A percentile compares a stretch with the other conserved stretches of the same genome.
phyloP scores from a whole-genome alignment of 768 basidiomycete genomes.

The Hypsizygus marmoreus region DNA sequence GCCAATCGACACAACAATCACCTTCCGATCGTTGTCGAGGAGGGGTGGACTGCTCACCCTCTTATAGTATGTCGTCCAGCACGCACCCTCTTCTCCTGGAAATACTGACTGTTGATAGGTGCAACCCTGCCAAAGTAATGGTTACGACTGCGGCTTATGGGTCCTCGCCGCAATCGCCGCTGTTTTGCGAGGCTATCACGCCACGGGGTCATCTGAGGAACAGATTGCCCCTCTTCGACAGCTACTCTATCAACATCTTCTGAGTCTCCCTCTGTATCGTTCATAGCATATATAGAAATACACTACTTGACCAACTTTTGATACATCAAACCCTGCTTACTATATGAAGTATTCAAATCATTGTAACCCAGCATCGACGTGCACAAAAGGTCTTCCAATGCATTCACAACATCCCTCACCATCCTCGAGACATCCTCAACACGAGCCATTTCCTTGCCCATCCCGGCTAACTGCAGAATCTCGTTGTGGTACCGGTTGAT shows the following conservation, averaged over 20 bases:
- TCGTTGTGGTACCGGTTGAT: too few species aligned
- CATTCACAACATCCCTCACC: too few species aligned
- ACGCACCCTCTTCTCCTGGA: not conserved
- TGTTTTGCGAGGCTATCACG: constrained; percentile 19
- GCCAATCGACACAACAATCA: constrained; percentile 11
- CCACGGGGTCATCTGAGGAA: constrained; percentile 13
- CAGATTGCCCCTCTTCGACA: constrained; percentile 15
- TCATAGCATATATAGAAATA: too few species aligned
- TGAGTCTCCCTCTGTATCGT: too few species aligned
- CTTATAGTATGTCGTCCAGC: not conserved
- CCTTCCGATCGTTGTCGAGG: constrained; percentile 3
- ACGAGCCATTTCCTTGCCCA: too few species aligned
- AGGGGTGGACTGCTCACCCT: constrained; percentile 14
- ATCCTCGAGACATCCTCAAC: too few species aligned
- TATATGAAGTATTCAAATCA: too few species aligned
- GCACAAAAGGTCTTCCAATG: too few species aligned
- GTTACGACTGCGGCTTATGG: constrained; percentile 26
- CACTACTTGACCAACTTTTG: too few species aligned
- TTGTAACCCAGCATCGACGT: too few species aligned
- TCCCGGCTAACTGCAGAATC: too few species aligned
- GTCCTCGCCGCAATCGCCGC: constrained; percentile 21
- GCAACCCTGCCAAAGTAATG: constrained; percentile 11
- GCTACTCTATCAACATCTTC: constrained; percentile 4
- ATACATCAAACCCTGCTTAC: too few species aligned
- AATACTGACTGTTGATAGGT: not conserved